These are phyloP conservation scores for Cyclotella sp. DNA, from an alignment of 108 stramenopile species.

Conservation along the genomic window DNA sequence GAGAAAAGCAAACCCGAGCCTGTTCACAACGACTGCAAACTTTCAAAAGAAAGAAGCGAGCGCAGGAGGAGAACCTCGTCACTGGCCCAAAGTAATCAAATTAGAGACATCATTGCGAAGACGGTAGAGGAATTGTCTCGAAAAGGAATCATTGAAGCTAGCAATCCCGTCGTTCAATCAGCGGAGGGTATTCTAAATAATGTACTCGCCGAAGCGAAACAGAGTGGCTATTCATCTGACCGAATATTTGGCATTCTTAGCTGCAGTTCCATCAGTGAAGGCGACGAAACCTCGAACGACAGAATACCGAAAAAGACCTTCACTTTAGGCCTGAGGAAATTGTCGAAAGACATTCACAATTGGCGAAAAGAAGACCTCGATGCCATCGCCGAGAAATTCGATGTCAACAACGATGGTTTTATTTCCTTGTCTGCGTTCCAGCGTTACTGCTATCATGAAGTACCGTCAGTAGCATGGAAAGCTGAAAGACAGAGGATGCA, in stretches of 20 bases:
- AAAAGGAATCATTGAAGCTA: neutral
- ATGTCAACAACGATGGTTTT: conserved; percentile 42
- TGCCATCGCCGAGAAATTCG: conserved; percentile 40
- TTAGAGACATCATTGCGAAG: conserved; percentile 39
- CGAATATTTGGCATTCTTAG: conserved; percentile 44
- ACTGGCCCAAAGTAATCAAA: conserved; percentile 32
- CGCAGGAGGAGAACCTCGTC: conserved; percentile 30
- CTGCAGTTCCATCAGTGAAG: neutral
- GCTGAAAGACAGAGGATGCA: conserved; percentile 44
- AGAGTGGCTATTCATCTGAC: conserved; percentile 31
- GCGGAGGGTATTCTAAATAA: conserved; percentile 40
- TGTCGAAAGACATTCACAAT: conserved; percentile 25
- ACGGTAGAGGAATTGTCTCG: conserved; percentile 32
- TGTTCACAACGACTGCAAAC: neutral
- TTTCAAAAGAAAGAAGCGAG: conserved; percentile 32
- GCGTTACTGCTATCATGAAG: conserved; percentile 51
- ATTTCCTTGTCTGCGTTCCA: conserved; percentile 50
- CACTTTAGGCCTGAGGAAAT: conserved; percentile 27
- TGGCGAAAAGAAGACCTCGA: conserved; percentile 36
- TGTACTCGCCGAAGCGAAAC: conserved; percentile 44
- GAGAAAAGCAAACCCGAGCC: too few species aligned
- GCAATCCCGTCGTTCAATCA: neutral
- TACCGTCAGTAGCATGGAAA: conserved; percentile 51
- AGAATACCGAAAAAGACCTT: conserved; percentile 29
- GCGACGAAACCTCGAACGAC: neutral